Conservation (phyloP, 305 asterid genomes). For the Fraxinus floribunda region DNA sequence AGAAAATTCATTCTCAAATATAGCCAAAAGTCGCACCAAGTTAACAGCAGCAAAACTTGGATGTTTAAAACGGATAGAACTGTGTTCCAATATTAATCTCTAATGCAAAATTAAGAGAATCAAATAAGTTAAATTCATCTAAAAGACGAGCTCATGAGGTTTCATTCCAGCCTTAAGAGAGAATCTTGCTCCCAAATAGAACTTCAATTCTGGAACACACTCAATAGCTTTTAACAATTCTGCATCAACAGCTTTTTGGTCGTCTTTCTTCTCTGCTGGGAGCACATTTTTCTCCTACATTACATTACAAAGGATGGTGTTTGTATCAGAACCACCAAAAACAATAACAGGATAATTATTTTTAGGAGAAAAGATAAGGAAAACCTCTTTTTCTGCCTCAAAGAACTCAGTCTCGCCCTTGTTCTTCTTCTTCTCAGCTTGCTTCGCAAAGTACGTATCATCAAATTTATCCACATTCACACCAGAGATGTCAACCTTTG, state of each 20-base stretch:
- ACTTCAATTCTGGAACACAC: slow-evolving; percentile 39
- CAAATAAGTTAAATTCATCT: slow-evolving; percentile 19
- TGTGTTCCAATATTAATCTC: not conserved
- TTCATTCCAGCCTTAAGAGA: slow-evolving; percentile 50
- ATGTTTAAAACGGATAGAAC: slow-evolving; percentile 2
- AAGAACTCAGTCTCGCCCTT: slow-evolving; percentile 46
- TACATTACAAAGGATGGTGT: not conserved
- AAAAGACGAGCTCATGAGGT: slow-evolving; percentile 52
- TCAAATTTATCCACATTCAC: slow-evolving; percentile 39
- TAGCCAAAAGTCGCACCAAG: not conserved
- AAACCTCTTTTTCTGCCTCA: slow-evolving; percentile 46
- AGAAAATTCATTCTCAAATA: not conserved
- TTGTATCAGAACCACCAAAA: not conserved
- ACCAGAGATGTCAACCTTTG: slow-evolving; percentile 41
- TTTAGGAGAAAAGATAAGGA: not conserved
- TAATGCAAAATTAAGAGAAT: slow-evolving; percentile 7
- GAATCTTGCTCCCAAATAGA: slow-evolving; percentile 51
- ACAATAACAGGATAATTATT: not conserved
- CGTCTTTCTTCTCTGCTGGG: slow-evolving; percentile 60
- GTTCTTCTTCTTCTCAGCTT: slow-evolving; percentile 36
- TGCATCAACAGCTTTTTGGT: slow-evolving; percentile 52
- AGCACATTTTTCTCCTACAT: slow-evolving; percentile 42
- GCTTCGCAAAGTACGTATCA: slow-evolving; percentile 46
- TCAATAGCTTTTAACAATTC: slow-evolving; percentile 50
- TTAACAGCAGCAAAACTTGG: slow-evolving; percentile 6